phyloP scores from a whole-genome alignment of 2,329 filamentous ascomycete species.

The Cladophialophora psammophila region DNA sequence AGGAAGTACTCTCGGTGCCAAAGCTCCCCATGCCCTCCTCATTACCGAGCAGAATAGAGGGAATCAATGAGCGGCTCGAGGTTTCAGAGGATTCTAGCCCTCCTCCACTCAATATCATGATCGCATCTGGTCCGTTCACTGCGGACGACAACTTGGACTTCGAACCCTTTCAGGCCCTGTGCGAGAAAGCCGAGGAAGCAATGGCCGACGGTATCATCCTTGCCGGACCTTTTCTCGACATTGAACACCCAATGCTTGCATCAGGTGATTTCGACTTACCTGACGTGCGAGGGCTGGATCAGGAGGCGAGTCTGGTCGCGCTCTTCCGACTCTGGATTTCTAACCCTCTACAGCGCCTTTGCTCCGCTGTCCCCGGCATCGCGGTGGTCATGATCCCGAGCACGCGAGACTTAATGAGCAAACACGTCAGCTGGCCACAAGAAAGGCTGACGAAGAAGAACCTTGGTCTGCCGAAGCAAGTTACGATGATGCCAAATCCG shows the following conservation, averaged over 20 bases:
- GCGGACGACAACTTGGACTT: conserved; percentile 92
- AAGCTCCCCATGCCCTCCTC: conserved; percentile 78
- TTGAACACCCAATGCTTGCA: conserved; percentile 87
- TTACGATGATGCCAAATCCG: conserved; percentile 83
- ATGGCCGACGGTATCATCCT: conserved; percentile 82
- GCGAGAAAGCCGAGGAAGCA: conserved; percentile 75
- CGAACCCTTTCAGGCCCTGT: conserved; percentile 82
- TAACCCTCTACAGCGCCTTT: conserved; percentile 74
- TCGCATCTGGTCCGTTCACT: conserved; percentile 88
- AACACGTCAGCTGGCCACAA: conserved; percentile 87
- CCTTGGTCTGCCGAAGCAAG: conserved; percentile 78
- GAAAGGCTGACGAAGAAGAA: conserved; percentile 74
- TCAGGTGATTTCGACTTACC: conserved; percentile 80
- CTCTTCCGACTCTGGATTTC: conserved; percentile 84
- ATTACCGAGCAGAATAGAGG: conserved; percentile 67
- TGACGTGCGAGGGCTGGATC: conserved; percentile 65
- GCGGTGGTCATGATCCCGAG: conserved; percentile 85
- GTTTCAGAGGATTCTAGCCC: conserved; percentile 64
- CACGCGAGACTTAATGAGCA: conserved; percentile 79
- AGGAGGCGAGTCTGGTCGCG: conserved; percentile 79
- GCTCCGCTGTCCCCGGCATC: conserved; percentile 73
- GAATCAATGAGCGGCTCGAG: conserved; percentile 72
- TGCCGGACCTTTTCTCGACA: conserved; percentile 86
- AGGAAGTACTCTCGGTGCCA: conserved; percentile 77
- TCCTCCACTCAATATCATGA: conserved; percentile 75